phyloP scores from a whole-genome alignment of 2,329 filamentous ascomycete species.

The Aspergillus arachidicola region DNA sequence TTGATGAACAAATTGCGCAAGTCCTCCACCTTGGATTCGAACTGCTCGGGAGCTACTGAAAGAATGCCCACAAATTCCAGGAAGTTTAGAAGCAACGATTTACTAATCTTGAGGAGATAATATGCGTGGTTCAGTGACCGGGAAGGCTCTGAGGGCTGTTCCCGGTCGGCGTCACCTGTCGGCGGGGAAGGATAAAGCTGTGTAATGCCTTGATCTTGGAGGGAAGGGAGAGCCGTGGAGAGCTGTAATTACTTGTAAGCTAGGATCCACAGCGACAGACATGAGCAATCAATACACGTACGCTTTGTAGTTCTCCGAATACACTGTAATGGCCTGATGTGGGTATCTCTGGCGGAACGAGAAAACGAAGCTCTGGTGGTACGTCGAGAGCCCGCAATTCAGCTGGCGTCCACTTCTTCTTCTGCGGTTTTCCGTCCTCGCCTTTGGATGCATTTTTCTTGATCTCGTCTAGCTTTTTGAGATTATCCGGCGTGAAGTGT shows the following conservation, averaged over 20 bases:
- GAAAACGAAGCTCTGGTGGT: slow-evolving; percentile 71
- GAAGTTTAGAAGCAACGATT: slow-evolving; percentile 85
- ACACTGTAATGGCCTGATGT: slow-evolving; percentile 69
- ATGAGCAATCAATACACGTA: slow-evolving; percentile 31
- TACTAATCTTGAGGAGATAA: slow-evolving; percentile 75
- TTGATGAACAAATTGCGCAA: slow-evolving; percentile 84
- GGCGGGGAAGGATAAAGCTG: slow-evolving; percentile 64
- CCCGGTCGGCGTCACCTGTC: slow-evolving; percentile 57
- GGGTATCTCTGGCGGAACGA: slow-evolving; percentile 81
- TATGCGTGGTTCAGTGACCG: slow-evolving; percentile 54
- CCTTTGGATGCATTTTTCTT: slow-evolving; percentile 43
- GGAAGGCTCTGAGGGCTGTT: slow-evolving; percentile 42
- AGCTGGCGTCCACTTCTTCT: slow-evolving; percentile 37
- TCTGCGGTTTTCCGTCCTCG: slow-evolving; percentile 30
- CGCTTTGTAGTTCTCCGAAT: slow-evolving; percentile 70
- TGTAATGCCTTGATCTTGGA: slow-evolving; percentile 70
- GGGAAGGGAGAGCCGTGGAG: slow-evolving; percentile 63
- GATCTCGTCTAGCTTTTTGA: slow-evolving; percentile 59
- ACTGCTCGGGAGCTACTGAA: slow-evolving; percentile 66
- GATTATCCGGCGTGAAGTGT: slow-evolving; percentile 77
- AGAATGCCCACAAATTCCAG: slow-evolving; percentile 78
- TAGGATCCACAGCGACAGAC: too few species aligned
- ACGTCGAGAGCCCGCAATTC: slow-evolving; percentile 50
- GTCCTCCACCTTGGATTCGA: slow-evolving; percentile 73
- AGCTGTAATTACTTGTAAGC: slow-evolving; percentile 36